Conservation (phyloP, 495 filamentous ascomycete genomes). For the Parachaetomium inaequale region DNA sequence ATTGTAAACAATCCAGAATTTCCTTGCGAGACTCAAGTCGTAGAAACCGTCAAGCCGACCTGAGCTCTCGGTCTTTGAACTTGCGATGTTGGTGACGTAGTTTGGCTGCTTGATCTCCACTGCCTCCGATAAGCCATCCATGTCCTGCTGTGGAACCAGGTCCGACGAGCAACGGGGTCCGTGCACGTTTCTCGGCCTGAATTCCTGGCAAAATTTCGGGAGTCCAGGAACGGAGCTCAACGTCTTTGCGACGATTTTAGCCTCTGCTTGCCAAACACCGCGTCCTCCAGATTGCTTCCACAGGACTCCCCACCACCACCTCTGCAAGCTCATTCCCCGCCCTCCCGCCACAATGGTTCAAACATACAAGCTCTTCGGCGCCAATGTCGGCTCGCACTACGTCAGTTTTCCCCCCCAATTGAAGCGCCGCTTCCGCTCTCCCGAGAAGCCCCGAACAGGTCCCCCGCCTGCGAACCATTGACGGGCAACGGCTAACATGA, state of each 20-base stretch:
- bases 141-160: not conserved
- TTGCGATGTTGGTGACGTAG: constrained; percentile 6
- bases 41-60: not conserved
- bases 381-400: constrained; percentile 87
- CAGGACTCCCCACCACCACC: constrained; percentile 36
- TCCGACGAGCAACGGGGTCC: not conserved
- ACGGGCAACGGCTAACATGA: constrained; percentile 26
- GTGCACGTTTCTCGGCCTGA: not conserved
- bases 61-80: not conserved
- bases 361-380: constrained; percentile 81
- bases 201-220: constrained; percentile 21
- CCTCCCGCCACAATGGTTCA: constrained; percentile 69
- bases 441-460: constrained; percentile 4
- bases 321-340: constrained; percentile 37
- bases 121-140: not conserved
- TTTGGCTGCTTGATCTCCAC: not conserved
- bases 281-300: constrained; percentile 26
- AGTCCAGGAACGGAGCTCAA: constrained; percentile 18
- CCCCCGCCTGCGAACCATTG: constrained; percentile 17
- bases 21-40: not conserved
- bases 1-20: too few species aligned
- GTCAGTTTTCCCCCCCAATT: constrained; percentile 57
- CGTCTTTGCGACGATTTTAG: constrained; percentile 25
- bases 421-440: not conserved
- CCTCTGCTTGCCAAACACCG: constrained; percentile 13